These are phyloP conservation scores for Fusarium nodosum DNA, from an alignment of 2,329 filamentous ascomycete species.

Conservation along the genomic window DNA sequence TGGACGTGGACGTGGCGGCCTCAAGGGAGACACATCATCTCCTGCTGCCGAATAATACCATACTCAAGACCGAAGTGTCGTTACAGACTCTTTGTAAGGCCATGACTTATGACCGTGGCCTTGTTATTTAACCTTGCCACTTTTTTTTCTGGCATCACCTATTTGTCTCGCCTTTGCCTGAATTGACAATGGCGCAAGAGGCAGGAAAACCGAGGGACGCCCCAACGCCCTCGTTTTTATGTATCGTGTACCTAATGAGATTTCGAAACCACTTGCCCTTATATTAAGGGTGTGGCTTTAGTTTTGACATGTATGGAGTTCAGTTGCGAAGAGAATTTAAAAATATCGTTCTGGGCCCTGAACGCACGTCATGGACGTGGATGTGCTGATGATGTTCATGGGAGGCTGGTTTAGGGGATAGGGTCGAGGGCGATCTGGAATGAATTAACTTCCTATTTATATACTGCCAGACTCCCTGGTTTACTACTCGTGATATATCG, in stretches of 20 bases:
- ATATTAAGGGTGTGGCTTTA: constrained; percentile 51
- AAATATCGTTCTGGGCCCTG: constrained; percentile 50
- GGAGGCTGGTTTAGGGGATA: constrained; percentile 37
- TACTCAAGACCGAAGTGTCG: constrained; percentile 29
- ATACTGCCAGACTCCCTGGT: constrained; percentile 37
- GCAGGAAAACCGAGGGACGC: constrained; percentile 44
- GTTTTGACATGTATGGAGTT: constrained; percentile 55
- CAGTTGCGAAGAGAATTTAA: constrained; percentile 50
- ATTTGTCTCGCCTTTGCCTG: constrained; percentile 44
- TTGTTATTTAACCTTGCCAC: constrained; percentile 36
- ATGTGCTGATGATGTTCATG: constrained; percentile 39
- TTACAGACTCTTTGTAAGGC: constrained; percentile 33
- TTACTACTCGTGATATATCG: constrained; percentile 31
- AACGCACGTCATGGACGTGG: constrained; percentile 36
- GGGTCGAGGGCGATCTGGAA: constrained; percentile 39
- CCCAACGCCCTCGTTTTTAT: constrained; percentile 48
- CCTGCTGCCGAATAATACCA: constrained; percentile 60
- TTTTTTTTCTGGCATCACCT: constrained; percentile 38
- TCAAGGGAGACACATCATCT: constrained; percentile 71
- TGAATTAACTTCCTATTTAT: constrained; percentile 47
- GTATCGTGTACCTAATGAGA: constrained; percentile 58
- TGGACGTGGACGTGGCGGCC: constrained; percentile 68
- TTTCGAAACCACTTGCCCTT: constrained; percentile 49
- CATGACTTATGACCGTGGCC: constrained; percentile 32
- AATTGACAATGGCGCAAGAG: constrained; percentile 40